Evolutionary conservation across 352 stramenopile genomes (phyloP).

Genomic region (Pythium aquatile): DNA sequence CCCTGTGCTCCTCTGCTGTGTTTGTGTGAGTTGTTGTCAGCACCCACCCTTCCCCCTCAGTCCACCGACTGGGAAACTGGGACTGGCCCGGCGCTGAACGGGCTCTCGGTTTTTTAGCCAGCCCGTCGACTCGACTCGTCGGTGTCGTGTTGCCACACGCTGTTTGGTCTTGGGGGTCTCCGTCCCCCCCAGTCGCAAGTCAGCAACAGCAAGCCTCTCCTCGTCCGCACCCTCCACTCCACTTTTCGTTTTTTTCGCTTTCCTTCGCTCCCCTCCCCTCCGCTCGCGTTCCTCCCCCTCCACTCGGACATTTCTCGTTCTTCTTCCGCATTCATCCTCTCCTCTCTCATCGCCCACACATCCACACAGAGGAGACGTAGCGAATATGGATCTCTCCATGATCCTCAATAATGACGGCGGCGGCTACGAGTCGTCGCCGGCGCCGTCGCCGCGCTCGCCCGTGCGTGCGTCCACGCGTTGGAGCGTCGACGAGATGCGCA

Average conservation of each 20-base stretch:
- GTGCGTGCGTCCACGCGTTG: constrained; percentile 26
- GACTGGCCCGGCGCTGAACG: constrained; percentile 22
- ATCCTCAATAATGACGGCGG: constrained; percentile 27
- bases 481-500: constrained; percentile 56
- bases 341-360: neutral
- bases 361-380: neutral
- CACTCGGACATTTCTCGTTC: constrained; percentile 13
- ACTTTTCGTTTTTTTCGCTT: constrained; percentile 12
- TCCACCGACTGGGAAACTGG: constrained; percentile 9
- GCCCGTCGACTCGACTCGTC: constrained; percentile 15
- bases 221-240: constrained; percentile 13
- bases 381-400: constrained; percentile 31
- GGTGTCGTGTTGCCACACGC: constrained; percentile 28
- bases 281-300: neutral
- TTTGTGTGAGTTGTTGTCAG: constrained; percentile 22
- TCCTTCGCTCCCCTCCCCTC: constrained; percentile 1
- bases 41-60: constrained; percentile 2
- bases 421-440: constrained; percentile 19
- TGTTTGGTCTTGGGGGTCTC: neutral
- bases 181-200: constrained; percentile 28
- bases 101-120: constrained; percentile 24
- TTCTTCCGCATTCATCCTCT: constrained; percentile 19
- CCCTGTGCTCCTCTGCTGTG: constrained; percentile 8
- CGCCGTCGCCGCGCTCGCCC: constrained; percentile 5
- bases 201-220: constrained; percentile 24